Percentiles rank a stretch among this genome's conserved stretches.
These are phyloP conservation scores for Thielaviopsis populi DNA, from an alignment of 2,329 filamentous ascomycete species.

Conservation along the genomic window DNA sequence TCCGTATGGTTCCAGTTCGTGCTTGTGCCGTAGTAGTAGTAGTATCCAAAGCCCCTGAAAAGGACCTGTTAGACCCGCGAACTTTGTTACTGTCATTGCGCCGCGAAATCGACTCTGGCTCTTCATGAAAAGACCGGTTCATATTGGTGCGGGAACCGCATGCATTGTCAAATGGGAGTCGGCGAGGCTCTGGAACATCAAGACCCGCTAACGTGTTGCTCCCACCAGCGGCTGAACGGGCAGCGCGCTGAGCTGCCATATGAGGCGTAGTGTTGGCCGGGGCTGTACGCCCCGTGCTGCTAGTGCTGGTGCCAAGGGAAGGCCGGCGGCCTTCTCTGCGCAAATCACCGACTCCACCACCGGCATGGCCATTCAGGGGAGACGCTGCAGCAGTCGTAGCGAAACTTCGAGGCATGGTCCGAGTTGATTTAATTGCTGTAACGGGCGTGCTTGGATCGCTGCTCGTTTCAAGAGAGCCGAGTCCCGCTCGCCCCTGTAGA, in stretches of 20 bases:
- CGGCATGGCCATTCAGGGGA: not conserved
- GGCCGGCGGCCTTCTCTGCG: not conserved
- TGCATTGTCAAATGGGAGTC: constrained; percentile 11
- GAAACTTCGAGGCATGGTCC: not conserved
- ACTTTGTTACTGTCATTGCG: not conserved
- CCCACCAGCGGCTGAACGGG: not conserved
- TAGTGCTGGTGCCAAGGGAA: not conserved
- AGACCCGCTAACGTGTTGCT: constrained; percentile 8
- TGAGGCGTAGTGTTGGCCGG: not conserved
- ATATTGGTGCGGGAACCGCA: not conserved
- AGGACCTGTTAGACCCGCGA: not conserved
- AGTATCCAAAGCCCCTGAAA: not conserved
- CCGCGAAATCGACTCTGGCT: constrained; percentile 1
- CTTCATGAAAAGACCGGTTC: constrained; percentile 6
- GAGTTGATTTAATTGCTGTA: not conserved
- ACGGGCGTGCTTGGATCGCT: not conserved
- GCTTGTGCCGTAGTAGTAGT: not conserved
- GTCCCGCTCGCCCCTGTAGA: not conserved
- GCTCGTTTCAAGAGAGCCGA: not conserved
- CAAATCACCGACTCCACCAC: not conserved
- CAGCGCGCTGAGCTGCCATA: not conserved
- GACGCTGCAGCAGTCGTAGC: not conserved
- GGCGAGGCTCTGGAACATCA: constrained; percentile 11
- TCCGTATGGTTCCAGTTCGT: constrained; percentile 6
- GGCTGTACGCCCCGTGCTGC: not conserved